These are phyloP conservation scores for Eleusine indica DNA, from an alignment of 176 grass and related monocot species.

Conservation along the genomic window DNA sequence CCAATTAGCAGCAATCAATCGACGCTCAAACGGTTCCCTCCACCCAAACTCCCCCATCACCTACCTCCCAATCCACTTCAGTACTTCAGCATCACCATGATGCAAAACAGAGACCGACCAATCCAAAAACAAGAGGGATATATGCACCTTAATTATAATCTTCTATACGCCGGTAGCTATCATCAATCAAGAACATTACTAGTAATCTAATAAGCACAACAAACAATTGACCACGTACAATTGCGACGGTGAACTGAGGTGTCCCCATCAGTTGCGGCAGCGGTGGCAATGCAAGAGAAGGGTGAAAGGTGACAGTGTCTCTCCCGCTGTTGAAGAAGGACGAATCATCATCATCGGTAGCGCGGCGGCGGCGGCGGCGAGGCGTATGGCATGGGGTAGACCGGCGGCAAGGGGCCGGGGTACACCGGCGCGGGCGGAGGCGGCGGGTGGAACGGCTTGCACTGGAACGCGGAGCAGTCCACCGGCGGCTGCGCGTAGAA, in stretches of 20 bases:
- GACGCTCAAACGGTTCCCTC: conserved; percentile 35
- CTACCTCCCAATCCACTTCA: conserved; percentile 48
- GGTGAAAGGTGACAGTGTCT: conserved; percentile 7
- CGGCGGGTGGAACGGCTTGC: conserved; percentile 50
- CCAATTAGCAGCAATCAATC: conserved; percentile 70
- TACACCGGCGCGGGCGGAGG: conserved; percentile 52
- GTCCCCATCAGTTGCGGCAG: conserved; percentile 25
- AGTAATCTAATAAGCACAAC: conserved; percentile 44
- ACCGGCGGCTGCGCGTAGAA: conserved; percentile 44
- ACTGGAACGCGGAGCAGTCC: conserved; percentile 59
- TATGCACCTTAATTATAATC: conserved; percentile 43
- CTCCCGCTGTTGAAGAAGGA: neutral
- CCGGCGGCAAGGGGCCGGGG: conserved; percentile 67
- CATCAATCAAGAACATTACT: conserved; percentile 51
- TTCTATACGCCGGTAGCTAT: conserved; percentile 56
- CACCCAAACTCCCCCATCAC: conserved; percentile 28
- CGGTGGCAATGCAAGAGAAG: neutral
- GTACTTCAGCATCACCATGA: conserved; percentile 55
- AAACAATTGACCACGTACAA: conserved; percentile 58
- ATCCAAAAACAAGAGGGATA: conserved; percentile 42
- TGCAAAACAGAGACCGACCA: conserved; percentile 39
- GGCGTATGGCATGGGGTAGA: conserved; percentile 72
- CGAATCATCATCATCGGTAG: conserved; percentile 42
- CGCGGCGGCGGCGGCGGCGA: conserved; percentile 84
- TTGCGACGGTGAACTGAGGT: conserved; percentile 38